Evolutionary conservation across 495 filamentous ascomycete species (phyloP).

Genomic region (Ramalina intermedia): DNA sequence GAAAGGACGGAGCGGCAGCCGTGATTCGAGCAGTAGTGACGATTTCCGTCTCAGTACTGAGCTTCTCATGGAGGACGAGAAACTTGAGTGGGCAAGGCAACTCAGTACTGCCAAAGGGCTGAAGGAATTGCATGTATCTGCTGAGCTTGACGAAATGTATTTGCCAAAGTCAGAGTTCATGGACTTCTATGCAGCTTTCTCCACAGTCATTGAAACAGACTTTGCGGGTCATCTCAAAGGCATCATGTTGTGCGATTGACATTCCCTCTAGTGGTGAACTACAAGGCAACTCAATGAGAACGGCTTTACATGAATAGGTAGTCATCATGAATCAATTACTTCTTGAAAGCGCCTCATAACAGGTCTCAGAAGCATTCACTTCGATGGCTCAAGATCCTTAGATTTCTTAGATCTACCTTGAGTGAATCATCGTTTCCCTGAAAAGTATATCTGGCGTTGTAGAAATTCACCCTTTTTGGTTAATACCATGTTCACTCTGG

Average conservation of each 20-base stretch:
- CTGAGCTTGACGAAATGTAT: conserved; percentile 27
- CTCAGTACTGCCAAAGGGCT: conserved; percentile 26
- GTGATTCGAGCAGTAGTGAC: conserved; percentile 6
- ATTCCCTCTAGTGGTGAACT: not conserved
- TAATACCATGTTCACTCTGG: no score
- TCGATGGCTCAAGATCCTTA: no score
- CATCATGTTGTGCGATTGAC: conserved; percentile 14
- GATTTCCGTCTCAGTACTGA: no score
- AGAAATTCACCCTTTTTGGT: no score
- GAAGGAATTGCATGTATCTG: conserved; percentile 25
- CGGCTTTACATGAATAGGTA: not conserved
- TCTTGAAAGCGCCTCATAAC: no score
- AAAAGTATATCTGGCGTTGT: no score
- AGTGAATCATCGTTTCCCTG: no score
- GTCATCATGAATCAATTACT: not conserved
- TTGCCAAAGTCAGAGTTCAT: conserved; percentile 26
- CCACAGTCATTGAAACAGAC: conserved; percentile 33
- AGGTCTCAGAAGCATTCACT: no score
- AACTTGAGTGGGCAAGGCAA: conserved; percentile 36
- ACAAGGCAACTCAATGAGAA: not conserved
- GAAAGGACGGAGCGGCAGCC: no score
- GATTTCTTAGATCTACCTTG: no score
- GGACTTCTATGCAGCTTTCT: conserved; percentile 35
- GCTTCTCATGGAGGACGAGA: conserved; percentile 13
- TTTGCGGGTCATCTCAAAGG: conserved; percentile 31